These are phyloP conservation scores for Collybiopsis confluens DNA, from an alignment of 768 basidiomycete species.

Conservation along the genomic window DNA sequence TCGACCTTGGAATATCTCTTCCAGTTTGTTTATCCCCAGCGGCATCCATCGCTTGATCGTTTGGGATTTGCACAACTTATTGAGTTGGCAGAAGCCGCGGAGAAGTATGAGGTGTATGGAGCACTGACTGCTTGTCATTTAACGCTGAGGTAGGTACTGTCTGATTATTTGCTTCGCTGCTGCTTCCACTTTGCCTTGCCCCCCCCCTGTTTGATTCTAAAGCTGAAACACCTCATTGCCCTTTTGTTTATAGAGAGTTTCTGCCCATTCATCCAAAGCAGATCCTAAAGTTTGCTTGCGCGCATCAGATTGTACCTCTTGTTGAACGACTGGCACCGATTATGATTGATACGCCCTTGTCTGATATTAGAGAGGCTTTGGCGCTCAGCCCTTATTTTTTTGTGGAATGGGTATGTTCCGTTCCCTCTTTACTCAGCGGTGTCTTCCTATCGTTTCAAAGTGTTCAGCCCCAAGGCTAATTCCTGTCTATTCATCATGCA, in stretches of 20 bases:
- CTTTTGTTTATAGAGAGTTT: neutral
- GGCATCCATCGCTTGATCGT: conserved; percentile 8
- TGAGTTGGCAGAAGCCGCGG: conserved; percentile 10
- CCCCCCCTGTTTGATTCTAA: too few species aligned
- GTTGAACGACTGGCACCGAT: conserved; percentile 4
- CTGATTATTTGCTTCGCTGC: too few species aligned
- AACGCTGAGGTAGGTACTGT: neutral
- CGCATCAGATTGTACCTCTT: neutral
- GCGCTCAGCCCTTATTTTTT: neutral
- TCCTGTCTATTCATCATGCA: neutral
- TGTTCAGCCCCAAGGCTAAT: neutral
- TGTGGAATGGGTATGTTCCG: neutral
- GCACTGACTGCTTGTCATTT: conserved; percentile 3
- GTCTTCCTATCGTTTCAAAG: too few species aligned
- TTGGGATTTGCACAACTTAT: neutral
- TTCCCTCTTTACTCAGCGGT: too few species aligned
- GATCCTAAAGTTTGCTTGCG: neutral
- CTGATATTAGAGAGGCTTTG: neutral
- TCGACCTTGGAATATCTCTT: conserved; percentile 8
- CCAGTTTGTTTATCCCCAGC: conserved; percentile 9
- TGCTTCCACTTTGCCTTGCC: too few species aligned
- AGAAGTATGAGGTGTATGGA: conserved; percentile 12
- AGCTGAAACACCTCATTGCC: too few species aligned
- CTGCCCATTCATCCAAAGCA: neutral
- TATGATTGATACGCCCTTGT: conserved; percentile 1